Evolutionary conservation across 768 basidiomycete species (phyloP), one percentile per base, ranked within the genome.

Genomic region (Collybia nuda): DNA sequence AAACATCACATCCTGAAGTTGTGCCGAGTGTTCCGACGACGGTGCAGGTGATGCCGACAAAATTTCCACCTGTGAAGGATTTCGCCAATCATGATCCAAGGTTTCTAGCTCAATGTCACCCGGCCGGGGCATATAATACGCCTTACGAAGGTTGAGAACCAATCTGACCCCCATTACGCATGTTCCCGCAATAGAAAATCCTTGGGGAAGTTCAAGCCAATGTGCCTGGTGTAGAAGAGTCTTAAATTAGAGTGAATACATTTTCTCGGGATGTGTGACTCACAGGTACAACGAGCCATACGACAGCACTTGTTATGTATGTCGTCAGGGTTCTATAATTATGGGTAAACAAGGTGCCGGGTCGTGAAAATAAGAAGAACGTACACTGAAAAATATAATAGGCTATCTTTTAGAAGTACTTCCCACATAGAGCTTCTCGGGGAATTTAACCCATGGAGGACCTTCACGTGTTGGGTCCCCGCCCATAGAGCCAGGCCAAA

Each of bases 381-480:
- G 36, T 54, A 68, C 67, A 69, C 48, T 11, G 55, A 36, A 39
- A 62, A 65, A 55, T 63, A 68, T 19, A 59, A 42, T 21, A 68
- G 41, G 26, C 58, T 62, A 49, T 65, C 65, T 22, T 57, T 47
- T n/a, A 62, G 40, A 21, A 68, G 56, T 28, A 57, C 54, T 7
- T 53, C 52, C 56, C 59, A 56, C 42, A 66, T 52, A 6, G 40
- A 50, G 41, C 41, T 55, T 21, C 45, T 44, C 19, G 46, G 21
- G 17, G 37, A 23, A 4, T 43, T 26, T 15, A 56, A 41, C 22
- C 42, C 55, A 9, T 38, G 45, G 5, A 50, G 36, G 29, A 48
- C 41, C 5, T 44, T 32, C 7, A 52, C 23, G 40, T 58, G 60
- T 26, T 51, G 52, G 19, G 62, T 32, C 22, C 53, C 53, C 36